A percentile compares a stretch with the other conserved stretches of the same genome.
These are phyloP conservation scores for Raphanus raphanistrum DNA, from an alignment of 345 rosid species.

Conservation along the genomic window DNA sequence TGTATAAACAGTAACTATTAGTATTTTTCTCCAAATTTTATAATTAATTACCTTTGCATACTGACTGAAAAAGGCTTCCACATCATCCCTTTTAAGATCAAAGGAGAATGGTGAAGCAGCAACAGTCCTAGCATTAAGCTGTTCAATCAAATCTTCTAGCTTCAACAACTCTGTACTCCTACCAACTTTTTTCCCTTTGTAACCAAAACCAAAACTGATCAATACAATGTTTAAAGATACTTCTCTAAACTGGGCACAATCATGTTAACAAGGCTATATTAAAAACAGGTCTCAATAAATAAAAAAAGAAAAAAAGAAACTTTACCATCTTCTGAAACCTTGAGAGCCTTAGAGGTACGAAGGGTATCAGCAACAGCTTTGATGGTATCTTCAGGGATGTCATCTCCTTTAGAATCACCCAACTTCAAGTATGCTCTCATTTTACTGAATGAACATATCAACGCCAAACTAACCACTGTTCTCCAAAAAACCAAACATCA, in stretches of 20 bases:
- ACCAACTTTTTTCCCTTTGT: constrained; percentile 73
- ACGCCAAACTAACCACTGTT: constrained; percentile 80
- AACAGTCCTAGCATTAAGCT: constrained; percentile 67
- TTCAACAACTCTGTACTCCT: constrained; percentile 57
- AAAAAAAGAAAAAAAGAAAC: not conserved
- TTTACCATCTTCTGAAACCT: constrained; percentile 86
- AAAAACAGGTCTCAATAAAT: not conserved
- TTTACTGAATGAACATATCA: constrained; percentile 89
- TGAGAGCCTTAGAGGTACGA: constrained; percentile 64
- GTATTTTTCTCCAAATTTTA: no score
- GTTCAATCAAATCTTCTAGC: constrained; percentile 69
- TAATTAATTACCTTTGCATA: constrained; percentile 56
- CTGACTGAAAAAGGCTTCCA: constrained; percentile 65
- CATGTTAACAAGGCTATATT: no score
- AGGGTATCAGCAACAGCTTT: constrained; percentile 84
- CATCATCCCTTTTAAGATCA: constrained; percentile 64
- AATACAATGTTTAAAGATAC: no score
- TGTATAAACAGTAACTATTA: no score
- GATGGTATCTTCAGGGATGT: constrained; percentile 66
- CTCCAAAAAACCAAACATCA: not conserved
- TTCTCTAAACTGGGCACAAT: no score
- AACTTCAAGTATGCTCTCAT: constrained; percentile 82
- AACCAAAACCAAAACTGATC: not conserved
- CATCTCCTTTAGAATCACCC: constrained; percentile 63
- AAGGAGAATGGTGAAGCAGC: constrained; percentile 68